Evolutionary conservation across 2,329 filamentous ascomycete genomes (phyloP), one percentile per base, ranked within the genome.

Genomic region (Cytospora piceicola): DNA sequence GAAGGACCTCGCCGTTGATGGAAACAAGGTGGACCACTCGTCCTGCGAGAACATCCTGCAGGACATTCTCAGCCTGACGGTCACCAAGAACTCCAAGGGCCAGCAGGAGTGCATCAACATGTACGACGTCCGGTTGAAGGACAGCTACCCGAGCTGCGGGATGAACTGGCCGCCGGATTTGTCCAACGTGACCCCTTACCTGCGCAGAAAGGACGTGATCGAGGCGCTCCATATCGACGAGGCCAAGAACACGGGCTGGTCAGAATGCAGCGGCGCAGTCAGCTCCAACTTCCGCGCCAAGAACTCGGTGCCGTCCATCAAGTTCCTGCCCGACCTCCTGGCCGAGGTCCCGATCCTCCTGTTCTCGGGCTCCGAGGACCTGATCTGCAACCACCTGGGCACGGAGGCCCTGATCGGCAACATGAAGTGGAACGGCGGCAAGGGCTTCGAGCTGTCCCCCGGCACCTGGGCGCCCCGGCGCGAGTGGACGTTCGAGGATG

Each of bases 81-180:
- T 82, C 66, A 82, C 85, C 61, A 80, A 74, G 14, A 78, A 74
- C 61, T 66, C 82, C 24, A 77, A 84, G 64, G 82, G 83, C 58
- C 76, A 85, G 52, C 73, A 76, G 22, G 77, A 87, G 73, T 99
- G 96, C 77, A 77, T 89, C 75, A 99, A 99, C 80, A 97, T 98
- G 92, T 99, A 99, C 77, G 95, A 99, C 76, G 85, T 98, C 61
- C 92, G 94, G 56, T 84, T 97, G 56, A 88, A 83, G 69, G 95
- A 99, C 77, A 81, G 80, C 8, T 93, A 87, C 76, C 90, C 92
- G 5, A 90, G 89, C 69, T 99, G 95, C 76, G 95, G 95, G 71
- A 97, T 97, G 94, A 94, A 93, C 80, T 99, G 96, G 96, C 95
- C 95, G 36, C 91, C 93, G 69, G 95, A 99, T 78, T 82, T 99